phyloP scores from a whole-genome alignment of 2,329 filamentous ascomycete genomes.

The Arthrinium phaeospermum region DNA sequence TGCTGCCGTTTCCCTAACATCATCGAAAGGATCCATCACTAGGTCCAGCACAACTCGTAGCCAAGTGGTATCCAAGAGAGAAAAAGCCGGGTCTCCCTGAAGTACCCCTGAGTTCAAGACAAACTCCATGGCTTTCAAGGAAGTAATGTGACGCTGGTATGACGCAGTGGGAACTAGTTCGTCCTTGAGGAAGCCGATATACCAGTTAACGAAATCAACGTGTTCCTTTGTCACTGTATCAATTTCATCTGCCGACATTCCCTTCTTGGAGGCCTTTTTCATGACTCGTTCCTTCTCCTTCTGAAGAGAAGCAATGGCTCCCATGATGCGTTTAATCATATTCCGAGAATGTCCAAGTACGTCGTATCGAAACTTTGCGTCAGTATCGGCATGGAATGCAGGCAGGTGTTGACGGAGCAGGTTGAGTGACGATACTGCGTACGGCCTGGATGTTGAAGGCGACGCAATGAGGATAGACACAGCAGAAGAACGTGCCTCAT shows the following conservation, averaged over 20 bases:
- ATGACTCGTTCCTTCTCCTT: constrained; percentile 39
- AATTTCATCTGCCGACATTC: constrained; percentile 4
- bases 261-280: constrained; percentile 38
- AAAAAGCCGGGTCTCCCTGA: constrained; percentile 50
- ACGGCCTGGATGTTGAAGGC: constrained; percentile 74
- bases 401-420: constrained; percentile 70
- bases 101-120: constrained; percentile 61
- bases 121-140: constrained; percentile 72
- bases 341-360: constrained; percentile 76
- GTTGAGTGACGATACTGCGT: constrained; percentile 65
- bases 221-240: constrained; percentile 51
- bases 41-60: constrained; percentile 75
- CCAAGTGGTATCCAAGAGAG: constrained; percentile 55
- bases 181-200: constrained; percentile 70
- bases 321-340: constrained; percentile 77
- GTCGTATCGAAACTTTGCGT: constrained; percentile 85
- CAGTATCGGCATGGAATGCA: constrained; percentile 80
- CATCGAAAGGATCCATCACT: constrained; percentile 89
- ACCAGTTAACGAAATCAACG: constrained; percentile 74
- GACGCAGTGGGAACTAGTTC: constrained; percentile 83
- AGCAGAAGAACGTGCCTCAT: constrained; percentile 76
- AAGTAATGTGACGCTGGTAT: constrained; percentile 87
- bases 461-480: constrained; percentile 82
- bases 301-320: constrained; percentile 63
- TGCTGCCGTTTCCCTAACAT: constrained; percentile 71